phyloP scores from a whole-genome alignment of 805 yeast genomes.

The Cyberlindnera bimundalis region DNA sequence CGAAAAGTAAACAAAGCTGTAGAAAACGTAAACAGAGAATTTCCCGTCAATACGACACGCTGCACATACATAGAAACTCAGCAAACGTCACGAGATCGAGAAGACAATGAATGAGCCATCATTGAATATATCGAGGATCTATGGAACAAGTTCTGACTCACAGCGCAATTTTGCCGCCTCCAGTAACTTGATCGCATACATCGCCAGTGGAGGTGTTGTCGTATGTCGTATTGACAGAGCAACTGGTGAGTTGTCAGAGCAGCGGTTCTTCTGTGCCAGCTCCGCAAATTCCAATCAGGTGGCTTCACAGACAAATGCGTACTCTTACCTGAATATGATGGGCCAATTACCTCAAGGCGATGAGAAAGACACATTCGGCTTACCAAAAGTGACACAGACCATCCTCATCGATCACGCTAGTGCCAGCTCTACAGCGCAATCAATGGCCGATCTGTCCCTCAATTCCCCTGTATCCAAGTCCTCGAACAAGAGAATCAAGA shows the following conservation, averaged over 20 bases:
- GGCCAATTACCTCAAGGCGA: conserved; percentile 6
- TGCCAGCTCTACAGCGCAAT: conserved; percentile 7
- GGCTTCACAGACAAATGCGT: conserved; percentile 10
- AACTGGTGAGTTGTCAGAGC: conserved; percentile 29
- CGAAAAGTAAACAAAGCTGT: no score
- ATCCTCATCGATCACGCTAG: conserved; percentile 11
- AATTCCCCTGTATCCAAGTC: conserved; percentile 15
- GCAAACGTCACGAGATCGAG: neutral
- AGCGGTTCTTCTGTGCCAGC: conserved; percentile 50
- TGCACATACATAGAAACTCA: no score
- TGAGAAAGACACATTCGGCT: conserved; percentile 17
- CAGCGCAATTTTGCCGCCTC: conserved; percentile 40
- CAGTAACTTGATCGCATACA: conserved; percentile 44
- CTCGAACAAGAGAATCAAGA: conserved; percentile 40
- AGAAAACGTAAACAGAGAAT: no score
- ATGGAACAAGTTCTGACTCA: conserved; percentile 47
- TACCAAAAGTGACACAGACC: conserved; percentile 17
- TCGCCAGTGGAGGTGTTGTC: conserved; percentile 60
- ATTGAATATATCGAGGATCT: conserved; percentile 28
- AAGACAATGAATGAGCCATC: conserved; percentile 10
- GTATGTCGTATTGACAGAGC: conserved; percentile 35
- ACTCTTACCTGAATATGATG: conserved; percentile 17
- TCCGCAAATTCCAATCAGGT: neutral
- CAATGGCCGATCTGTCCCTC: conserved; percentile 13
- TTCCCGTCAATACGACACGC: no score